Evolutionary conservation across 768 basidiomycete species (phyloP).

Genomic region (Hortiboletus flavorubellus): DNA sequence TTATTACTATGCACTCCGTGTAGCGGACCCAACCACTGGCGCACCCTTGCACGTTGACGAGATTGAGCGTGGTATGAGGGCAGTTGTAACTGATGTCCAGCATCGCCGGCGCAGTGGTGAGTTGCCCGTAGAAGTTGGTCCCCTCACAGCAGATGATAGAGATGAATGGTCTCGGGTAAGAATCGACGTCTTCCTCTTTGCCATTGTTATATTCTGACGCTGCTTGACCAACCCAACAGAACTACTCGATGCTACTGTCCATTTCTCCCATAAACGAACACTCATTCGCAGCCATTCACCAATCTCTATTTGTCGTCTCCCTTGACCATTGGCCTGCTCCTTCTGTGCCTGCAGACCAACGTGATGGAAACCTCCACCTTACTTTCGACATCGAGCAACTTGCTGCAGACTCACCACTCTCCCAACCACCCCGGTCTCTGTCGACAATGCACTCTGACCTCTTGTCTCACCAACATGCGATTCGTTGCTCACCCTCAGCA

Average conservation of each 20-base stretch:
- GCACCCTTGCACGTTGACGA: constrained; percentile 34
- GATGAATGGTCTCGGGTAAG: constrained; percentile 79
- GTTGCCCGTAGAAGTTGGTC: constrained; percentile 56
- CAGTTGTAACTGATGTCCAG: constrained; percentile 56
- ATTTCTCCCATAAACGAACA: constrained; percentile 62
- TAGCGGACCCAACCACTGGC: constrained; percentile 38
- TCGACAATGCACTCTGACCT: constrained; percentile 31
- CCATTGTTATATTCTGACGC: neutral
- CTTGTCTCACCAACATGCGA: constrained; percentile 73
- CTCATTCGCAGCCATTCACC: constrained; percentile 61
- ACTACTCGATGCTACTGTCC: constrained; percentile 62
- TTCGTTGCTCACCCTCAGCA: constrained; percentile 62
- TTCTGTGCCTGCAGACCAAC: constrained; percentile 21
- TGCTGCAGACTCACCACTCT: neutral
- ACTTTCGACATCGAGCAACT: constrained; percentile 30
- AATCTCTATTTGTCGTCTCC: constrained; percentile 76
- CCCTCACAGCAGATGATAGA: constrained; percentile 75
- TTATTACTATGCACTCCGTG: constrained; percentile 76
- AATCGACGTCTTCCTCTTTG: neutral
- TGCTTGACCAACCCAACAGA: constrained; percentile 35
- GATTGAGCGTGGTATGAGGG: constrained; percentile 46
- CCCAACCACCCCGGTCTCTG: constrained; percentile 7
- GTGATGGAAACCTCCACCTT: constrained; percentile 28
- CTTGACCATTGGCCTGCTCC: constrained; percentile 68
- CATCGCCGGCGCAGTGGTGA: constrained; percentile 50